These are phyloP conservation scores for Rhodotorula sp. DNA, from an alignment of 1,284 basidiomycete species.

Conservation along the genomic window DNA sequence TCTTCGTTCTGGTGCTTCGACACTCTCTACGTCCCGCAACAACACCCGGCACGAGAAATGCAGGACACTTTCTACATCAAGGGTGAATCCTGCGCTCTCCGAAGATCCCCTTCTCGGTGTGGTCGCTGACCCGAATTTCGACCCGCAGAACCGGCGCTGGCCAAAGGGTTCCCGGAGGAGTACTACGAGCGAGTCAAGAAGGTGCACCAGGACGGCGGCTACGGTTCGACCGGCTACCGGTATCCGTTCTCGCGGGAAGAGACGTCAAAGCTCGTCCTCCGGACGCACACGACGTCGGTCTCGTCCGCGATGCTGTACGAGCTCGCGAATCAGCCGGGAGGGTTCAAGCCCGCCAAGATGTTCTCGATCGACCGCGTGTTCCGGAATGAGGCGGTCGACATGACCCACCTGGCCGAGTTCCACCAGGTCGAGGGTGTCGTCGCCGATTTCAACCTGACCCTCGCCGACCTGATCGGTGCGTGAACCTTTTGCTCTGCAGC, in stretches of 20 bases:
- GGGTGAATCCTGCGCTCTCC: slow-evolving; percentile 52
- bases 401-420: slow-evolving; percentile 99
- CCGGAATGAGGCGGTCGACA: slow-evolving; percentile 98
- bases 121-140: background rate
- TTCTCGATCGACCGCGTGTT: slow-evolving; percentile 99
- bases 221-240: slow-evolving; percentile 93
- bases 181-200: slow-evolving; percentile 88
- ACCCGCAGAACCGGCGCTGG: background rate
- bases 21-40: slow-evolving; percentile 95
- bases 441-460: slow-evolving; percentile 85
- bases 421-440: slow-evolving; percentile 99
- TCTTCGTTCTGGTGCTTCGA: slow-evolving; percentile 99
- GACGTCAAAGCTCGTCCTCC: slow-evolving; percentile 83
- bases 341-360: slow-evolving; percentile 92
- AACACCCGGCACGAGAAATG: slow-evolving; percentile 95
- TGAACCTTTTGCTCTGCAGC: no score
- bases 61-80: slow-evolving; percentile 99
- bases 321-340: slow-evolving; percentile 69
- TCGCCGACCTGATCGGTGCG: slow-evolving; percentile 85
- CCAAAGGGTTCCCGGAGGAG: slow-evolving; percentile 65
- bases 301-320: slow-evolving; percentile 93
- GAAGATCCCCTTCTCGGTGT: no score
- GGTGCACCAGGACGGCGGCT: slow-evolving; percentile 80
- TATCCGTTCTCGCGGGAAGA: slow-evolving; percentile 95
- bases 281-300: slow-evolving; percentile 96